Conservation (phyloP, 805 yeast genomes). For the Candida ipomoeae region DNA sequence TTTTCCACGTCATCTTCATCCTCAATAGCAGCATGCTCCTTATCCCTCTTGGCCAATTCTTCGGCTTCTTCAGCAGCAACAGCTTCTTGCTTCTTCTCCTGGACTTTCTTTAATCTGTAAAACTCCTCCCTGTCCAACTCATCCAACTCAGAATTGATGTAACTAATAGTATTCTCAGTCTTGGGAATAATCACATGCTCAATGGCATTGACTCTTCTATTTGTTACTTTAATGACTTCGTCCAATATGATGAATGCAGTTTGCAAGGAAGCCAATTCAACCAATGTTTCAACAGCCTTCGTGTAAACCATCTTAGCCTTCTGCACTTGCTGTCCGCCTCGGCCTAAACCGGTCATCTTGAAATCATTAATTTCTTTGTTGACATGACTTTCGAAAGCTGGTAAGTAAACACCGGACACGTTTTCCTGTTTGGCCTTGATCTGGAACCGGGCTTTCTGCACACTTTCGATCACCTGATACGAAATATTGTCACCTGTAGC, state of each 20-base stretch:
- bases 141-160: constrained; percentile 93
- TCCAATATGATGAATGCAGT: constrained; percentile 95
- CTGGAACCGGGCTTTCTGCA: constrained; percentile 83
- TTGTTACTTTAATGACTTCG: constrained; percentile 96
- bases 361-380: constrained; percentile 88
- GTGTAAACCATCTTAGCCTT: constrained; percentile 91
- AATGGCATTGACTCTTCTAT: constrained; percentile 97
- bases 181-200: constrained; percentile 98
- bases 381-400: constrained; percentile 83
- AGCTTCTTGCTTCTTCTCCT: constrained; percentile 86
- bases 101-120: constrained; percentile 93
- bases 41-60: constrained; percentile 22
- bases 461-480: constrained; percentile 93
- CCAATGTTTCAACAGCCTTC: constrained; percentile 94
- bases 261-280: constrained; percentile 91
- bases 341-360: constrained; percentile 92
- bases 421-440: constrained; percentile 92
- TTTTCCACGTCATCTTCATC: constrained; percentile 12
- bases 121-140: constrained; percentile 98
- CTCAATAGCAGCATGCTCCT: constrained; percentile 14
- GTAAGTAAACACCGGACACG: constrained; percentile 92
- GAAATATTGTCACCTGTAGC: constrained; percentile 97
- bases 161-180: constrained; percentile 88
- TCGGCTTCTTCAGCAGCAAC: constrained; percentile 62
- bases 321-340: constrained; percentile 98